Base-by-base conservation (phyloP, 805 yeast species). In the Saccharomycopsis malanga region DNA sequence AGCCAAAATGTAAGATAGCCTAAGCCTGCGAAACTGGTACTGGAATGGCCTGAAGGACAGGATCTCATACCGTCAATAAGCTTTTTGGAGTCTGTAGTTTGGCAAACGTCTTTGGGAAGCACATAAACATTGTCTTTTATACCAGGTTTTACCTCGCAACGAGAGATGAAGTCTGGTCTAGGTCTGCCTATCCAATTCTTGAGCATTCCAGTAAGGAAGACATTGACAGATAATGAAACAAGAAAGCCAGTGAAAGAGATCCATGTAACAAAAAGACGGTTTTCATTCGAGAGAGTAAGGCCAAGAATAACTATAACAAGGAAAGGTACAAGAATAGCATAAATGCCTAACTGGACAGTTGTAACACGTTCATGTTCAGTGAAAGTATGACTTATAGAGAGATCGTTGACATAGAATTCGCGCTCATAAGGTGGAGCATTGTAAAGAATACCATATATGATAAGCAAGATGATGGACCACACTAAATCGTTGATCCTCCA, bases 131-230 rank as follows among this genome's bases (percentile, higher is more conserved):
- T 69, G 9, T 66, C 55, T 1, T 39, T 34, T 0, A 89, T 72
- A 42, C 68, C 80, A 1, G 64, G 62, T 27, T 65, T 67, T 4
- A 96, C 96, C 18, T 71, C 58, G 63, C 98, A 91, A 56, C 98
- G 73, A 5, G 87, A 84, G 42, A 91, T 65, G 60, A 89, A 86
- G 64, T 91, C 98, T 0, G 98, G 98, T 51, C 98, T 72, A 53
- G 83, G 86, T 60, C 96, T 74, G 4, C 97, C 98, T 46, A 91
- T 77, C 78, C 85, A 79, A 59, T 83, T 80, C 67, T 91, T 91
- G 50, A 87, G 60, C n/a, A 81, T 68, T 57, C 87, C 87, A 2
- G 95, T 87, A 42, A 83, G 58, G 24, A 83, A 67, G 36, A 78
- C 71, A 23, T 85, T 78, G 12, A 80, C 64, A 20, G 77, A 70